Evolutionary conservation across 2,329 filamentous ascomycete genomes (phyloP), one percentile per base, ranked within the genome.

Genomic region (Thielaviopsis populi): DNA sequence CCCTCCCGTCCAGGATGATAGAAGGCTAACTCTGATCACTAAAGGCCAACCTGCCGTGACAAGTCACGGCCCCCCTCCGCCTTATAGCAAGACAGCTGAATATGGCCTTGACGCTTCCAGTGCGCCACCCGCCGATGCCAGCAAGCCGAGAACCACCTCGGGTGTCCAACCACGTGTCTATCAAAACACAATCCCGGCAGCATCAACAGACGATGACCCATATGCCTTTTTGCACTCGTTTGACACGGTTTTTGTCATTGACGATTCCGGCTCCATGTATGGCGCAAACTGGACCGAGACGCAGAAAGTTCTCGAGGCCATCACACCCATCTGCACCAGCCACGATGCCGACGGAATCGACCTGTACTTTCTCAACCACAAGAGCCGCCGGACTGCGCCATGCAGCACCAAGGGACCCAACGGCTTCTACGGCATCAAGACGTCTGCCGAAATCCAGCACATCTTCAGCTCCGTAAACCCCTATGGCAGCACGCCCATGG

Each of bases 231-330:
- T 97, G 4, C 73, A 75, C 50, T 79, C 79, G 17, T 96, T 96
- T 71, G 90, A 97, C 75, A 96, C 91, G 40, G 75, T 92, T 64
- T 91, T 97, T 72, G 75, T 97, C 1, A 89, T 97, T 71, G 92
- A 97, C 71, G 92, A 97, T 76, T 91, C 86, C n/a, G 83, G 84
- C 4, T 91, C 87, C 69, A 97, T 97, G 92, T 77, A 78, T 1
- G 89, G 87, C 17, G 71, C 76, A n/a, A 81, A 80, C 24, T 97
- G 92, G 92, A 73, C 75, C 13, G 88, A 96, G 73, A 88, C 89
- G 0, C 75, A 80, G 30, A 76, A 80, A 8, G 89, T 87, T 1
- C 80, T 97, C 1, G 75, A 80, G 40, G 79, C 83, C 59, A 91
- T 97, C 70, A 82, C 89, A 0, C 89, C 89, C 0, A 87, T 96